A percentile compares a stretch with the other conserved stretches of the same genome.
phyloP scores from a whole-genome alignment of 139 green algal species.

The Micromonas commoda region DNA sequence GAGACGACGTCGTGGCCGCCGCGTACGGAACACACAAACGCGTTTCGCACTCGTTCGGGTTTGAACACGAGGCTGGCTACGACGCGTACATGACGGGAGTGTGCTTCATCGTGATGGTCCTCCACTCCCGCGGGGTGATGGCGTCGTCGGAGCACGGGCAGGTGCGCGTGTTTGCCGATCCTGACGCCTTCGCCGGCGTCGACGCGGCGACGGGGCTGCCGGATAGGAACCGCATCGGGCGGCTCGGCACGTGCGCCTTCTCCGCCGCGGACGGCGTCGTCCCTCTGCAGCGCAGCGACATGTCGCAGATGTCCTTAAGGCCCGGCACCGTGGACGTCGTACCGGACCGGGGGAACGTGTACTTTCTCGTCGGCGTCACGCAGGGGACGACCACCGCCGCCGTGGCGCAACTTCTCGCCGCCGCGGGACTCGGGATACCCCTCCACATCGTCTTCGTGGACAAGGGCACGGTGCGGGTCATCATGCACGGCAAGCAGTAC shows the following conservation, averaged over 20 bases:
- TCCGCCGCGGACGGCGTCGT: not conserved
- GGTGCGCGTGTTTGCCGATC: not conserved
- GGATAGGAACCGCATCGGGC: not conserved
- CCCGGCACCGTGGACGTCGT: too few relatives aligned
- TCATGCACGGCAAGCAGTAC: too few relatives aligned
- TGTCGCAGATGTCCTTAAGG: too few relatives aligned
- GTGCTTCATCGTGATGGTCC: not conserved
- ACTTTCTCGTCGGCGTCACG: not conserved
- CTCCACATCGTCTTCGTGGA: not conserved
- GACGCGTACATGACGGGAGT: not conserved
- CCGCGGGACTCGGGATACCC: not conserved
- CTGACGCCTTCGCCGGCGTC: not conserved
- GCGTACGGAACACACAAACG: not conserved
- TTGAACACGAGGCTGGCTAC: not conserved
- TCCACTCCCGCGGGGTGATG: not conserved
- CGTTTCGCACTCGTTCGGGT: not conserved
- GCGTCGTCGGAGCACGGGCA: not conserved
- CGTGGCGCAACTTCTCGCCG: not conserved
- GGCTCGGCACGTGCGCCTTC: not conserved
- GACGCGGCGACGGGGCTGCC: not conserved
- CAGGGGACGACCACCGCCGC: not conserved
- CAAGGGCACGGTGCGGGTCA: not conserved
- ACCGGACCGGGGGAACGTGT: not conserved
- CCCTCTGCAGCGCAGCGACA: not conserved
- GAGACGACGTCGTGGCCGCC: not conserved